phyloP scores from a whole-genome alignment of 768 basidiomycete species.

The Tylopilus intermedius region DNA sequence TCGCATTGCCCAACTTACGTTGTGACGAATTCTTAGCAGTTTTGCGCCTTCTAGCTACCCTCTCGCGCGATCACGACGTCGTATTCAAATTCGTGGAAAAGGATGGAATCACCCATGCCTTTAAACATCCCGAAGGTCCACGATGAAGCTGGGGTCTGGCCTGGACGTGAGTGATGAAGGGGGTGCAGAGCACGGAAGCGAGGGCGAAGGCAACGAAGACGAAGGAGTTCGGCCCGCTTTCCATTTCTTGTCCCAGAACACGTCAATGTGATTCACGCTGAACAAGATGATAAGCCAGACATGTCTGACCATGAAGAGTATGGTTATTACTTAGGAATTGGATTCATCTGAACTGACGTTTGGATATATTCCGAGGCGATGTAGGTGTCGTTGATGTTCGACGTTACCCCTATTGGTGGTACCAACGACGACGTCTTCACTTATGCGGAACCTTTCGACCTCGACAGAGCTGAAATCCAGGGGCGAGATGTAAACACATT shows the following conservation, averaged over 20 bases:
- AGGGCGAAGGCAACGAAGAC: constrained; percentile 46
- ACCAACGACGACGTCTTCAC: constrained; percentile 49
- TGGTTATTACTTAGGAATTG: constrained; percentile 16
- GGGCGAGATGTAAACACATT: constrained; percentile 38
- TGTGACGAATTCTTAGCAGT: constrained; percentile 80
- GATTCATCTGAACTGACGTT: constrained; percentile 13
- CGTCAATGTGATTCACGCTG: constrained; percentile 58
- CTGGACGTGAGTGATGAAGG: constrained; percentile 51
- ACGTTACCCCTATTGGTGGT: constrained; percentile 26
- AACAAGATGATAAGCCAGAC: constrained; percentile 58
- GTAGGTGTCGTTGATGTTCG: constrained; percentile 36
- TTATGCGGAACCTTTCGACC: constrained; percentile 50
- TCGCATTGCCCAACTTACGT: constrained; percentile 57
- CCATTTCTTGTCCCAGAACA: constrained; percentile 28
- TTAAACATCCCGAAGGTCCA: constrained; percentile 58
- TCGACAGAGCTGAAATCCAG: constrained; percentile 40
- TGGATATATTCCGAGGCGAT: constrained; percentile 36
- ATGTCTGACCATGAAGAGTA: constrained; percentile 68
- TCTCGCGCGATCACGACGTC: constrained; percentile 67
- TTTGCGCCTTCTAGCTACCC: constrained; percentile 75
- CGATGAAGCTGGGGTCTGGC: constrained; percentile 43
- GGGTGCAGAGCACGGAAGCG: constrained; percentile 57
- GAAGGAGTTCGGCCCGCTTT: constrained; percentile 17
- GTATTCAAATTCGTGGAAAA: constrained; percentile 65
- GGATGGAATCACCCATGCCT: constrained; percentile 58